Conservation (phyloP, 176 grass and related monocot species). For the Carex kokanica region DNA sequence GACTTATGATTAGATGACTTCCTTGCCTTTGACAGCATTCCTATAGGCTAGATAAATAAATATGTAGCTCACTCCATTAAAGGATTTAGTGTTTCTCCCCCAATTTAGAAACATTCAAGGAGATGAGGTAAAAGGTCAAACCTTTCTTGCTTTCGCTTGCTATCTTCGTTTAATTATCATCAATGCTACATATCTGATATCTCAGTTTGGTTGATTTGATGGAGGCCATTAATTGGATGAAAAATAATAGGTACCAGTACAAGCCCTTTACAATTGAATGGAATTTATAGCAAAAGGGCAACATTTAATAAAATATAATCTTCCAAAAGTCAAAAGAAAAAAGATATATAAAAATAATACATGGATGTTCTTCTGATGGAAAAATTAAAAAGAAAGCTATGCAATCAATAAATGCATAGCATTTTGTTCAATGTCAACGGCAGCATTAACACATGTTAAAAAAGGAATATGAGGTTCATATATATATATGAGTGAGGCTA, state of each 20-base stretch:
- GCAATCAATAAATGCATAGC: neutral
- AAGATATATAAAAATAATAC: neutral
- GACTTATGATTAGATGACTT: too few relatives aligned
- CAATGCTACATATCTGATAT: neutral
- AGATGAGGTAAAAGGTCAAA: neutral
- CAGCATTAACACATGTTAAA: neutral
- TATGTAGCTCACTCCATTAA: neutral
- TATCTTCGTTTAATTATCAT: neutral
- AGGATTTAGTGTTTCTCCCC: too few relatives aligned
- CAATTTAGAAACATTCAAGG: neutral
- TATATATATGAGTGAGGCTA: too few relatives aligned
- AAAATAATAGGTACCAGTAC: neutral
- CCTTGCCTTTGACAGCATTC: neutral
- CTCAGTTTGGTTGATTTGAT: neutral
- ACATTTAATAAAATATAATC: neutral
- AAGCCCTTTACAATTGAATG: neutral
- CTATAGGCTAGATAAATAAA: neutral
- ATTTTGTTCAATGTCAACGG: neutral
- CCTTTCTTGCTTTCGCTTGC: neutral
- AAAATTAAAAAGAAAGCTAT: neutral
- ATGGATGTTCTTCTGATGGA: neutral
- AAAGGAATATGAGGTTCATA: neutral
- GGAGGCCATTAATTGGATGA: neutral
- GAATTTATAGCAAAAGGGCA: neutral
- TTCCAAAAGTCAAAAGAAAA: neutral